Evolutionary conservation across 768 basidiomycete species (phyloP).

Genomic region (Chlorophyllum brunneum): DNA sequence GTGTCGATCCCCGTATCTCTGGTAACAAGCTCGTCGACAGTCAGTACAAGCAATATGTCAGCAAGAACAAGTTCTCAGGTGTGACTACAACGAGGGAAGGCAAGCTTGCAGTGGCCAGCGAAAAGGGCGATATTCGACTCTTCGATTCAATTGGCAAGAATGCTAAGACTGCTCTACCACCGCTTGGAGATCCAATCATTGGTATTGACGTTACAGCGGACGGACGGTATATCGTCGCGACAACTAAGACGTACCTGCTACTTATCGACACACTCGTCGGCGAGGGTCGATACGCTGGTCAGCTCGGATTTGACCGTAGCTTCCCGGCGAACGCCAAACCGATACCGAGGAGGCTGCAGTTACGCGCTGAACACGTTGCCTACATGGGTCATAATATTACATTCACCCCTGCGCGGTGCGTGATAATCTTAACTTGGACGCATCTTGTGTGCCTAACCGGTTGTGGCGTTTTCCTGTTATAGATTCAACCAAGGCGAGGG

Average conservation of each 20-base stretch:
- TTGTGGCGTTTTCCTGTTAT: slow-evolving; percentile 9
- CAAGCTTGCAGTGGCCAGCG: slow-evolving; percentile 88
- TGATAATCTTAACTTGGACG: background rate
- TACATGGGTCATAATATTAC: slow-evolving; percentile 87
- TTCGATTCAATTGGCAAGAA: slow-evolving; percentile 98
- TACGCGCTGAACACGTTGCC: slow-evolving; percentile 88
- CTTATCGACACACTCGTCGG: slow-evolving; percentile 95
- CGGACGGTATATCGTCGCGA: slow-evolving; percentile 94
- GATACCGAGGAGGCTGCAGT: slow-evolving; percentile 79
- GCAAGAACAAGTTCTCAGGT: slow-evolving; percentile 94
- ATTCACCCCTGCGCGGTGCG: slow-evolving; percentile 91
- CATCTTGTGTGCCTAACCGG: background rate
- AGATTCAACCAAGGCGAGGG: slow-evolving; percentile 93
- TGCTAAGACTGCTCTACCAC: slow-evolving; percentile 95
- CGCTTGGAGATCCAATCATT: slow-evolving; percentile 91
- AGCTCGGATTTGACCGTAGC: slow-evolving; percentile 86
- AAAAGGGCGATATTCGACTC: slow-evolving; percentile 94
- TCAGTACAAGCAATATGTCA: slow-evolving; percentile 93
- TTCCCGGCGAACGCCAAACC: slow-evolving; percentile 97
- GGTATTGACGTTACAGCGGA: slow-evolving; percentile 93
- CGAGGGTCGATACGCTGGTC: slow-evolving; percentile 79
- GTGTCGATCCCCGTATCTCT: slow-evolving; percentile 92
- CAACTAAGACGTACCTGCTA: slow-evolving; percentile 89
- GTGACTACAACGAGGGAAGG: slow-evolving; percentile 85
- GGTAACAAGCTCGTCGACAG: slow-evolving; percentile 92